Evolutionary conservation across 257 asterid species (phyloP).

Genomic region (Nicotiana sylvestris): DNA sequence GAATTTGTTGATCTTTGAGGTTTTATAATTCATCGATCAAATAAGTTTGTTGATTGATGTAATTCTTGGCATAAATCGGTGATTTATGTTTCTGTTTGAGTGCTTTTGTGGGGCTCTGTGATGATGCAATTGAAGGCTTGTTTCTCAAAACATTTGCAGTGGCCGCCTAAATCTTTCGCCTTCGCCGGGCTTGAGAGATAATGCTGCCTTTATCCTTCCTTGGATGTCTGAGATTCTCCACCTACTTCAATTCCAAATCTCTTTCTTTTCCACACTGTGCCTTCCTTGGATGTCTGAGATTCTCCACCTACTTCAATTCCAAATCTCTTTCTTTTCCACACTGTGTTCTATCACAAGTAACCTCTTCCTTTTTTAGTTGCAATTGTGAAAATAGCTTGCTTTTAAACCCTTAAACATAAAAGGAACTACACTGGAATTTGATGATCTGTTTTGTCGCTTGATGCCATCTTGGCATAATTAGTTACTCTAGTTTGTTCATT

Average conservation of each 20-base stretch:
- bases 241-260: no score
- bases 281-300: constrained; percentile 6
- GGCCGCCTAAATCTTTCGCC: background rate
- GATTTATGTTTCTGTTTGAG: background rate
- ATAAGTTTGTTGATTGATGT: background rate
- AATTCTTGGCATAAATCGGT: background rate
- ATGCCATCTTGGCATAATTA: background rate
- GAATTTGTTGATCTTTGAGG: background rate
- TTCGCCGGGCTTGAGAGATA: background rate
- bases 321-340: no score
- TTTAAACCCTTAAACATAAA: background rate
- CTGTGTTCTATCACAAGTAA: background rate
- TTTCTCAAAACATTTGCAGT: constrained; percentile 4
- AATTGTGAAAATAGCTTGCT: background rate
- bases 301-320: no score
- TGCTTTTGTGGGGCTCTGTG: background rate
- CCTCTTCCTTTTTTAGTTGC: background rate
- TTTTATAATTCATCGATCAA: no score
- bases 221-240: background rate
- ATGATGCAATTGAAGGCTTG: background rate
- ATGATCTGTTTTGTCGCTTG: background rate
- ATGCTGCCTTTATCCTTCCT: background rate
- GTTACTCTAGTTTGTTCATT: background rate
- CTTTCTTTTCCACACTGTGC: background rate
- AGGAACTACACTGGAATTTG: background rate